Evolutionary conservation across 2,329 filamentous ascomycete species (phyloP), one percentile per base, ranked within the genome.

Genomic region (Fusarium dimerum): DNA sequence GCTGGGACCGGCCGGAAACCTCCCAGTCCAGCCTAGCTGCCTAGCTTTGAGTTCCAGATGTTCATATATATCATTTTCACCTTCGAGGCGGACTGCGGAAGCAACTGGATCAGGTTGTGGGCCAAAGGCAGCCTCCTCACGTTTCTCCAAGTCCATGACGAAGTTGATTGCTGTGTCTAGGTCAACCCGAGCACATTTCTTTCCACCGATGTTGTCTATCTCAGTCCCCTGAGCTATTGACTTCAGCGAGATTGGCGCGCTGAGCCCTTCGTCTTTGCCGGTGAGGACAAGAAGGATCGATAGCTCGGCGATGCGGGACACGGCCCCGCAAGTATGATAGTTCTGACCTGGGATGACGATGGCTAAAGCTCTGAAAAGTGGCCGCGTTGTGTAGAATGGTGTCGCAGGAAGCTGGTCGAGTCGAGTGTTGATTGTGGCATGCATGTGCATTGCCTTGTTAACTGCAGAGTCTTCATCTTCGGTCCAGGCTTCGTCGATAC

Each of bases 61-160:
- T 17, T 43, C 30, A 39, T 43, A 48, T 20, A 48, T 6, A 16
- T 11, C 15, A 5, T 26, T 13, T 38, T 43, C 18, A 13, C 15
- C 29, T 42, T 18, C 13, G 20, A 18, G 7, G 39, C 38, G 6
- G 8, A 9, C 39, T 43, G 48, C 46, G n/a, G 43, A 50, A 42
- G 26, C 42, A 46, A 41, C n/a, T 13, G 43, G 48, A 39, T 50
- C 43, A 20, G 48, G 43, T 29, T 46, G 43, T 36, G 48, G 48
- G 18, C 48, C 48, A 6, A 51, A 51, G 42, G 39, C 48, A 42
- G 12, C 30, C 15, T 51, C 43, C 43, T 51, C 48, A 18, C 48
- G 43, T 42, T 46, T 8, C 30, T 51, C 43, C 38, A 51, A 40
- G 18, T n/a, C 7, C 36, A 51, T 46, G 43, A 51, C 4, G 6